phyloP scores from a whole-genome alignment of 768 basidiomycete species.

The Lentinula raphanica region DNA sequence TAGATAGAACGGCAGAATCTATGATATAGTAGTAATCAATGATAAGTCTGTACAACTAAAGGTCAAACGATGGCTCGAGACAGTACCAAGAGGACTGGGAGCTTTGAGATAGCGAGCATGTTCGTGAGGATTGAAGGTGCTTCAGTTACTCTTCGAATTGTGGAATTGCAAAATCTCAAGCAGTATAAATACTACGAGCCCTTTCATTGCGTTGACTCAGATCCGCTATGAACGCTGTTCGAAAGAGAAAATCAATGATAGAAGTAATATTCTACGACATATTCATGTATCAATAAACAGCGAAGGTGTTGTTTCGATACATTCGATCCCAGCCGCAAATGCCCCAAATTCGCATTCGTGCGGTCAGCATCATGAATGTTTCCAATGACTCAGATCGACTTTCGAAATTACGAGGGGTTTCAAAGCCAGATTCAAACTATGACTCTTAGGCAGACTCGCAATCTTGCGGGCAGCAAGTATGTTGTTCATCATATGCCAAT shows the following conservation, averaged over 20 bases:
- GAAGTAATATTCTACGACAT: background rate
- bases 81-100: background rate
- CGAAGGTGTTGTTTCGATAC: too few relatives aligned
- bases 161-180: background rate
- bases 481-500: background rate
- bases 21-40: background rate
- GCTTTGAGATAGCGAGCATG: background rate
- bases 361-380: too few relatives aligned
- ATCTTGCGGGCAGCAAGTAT: background rate
- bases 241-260: too few relatives aligned
- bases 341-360: too few relatives aligned
- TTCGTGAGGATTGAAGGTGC: background rate
- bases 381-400: too few relatives aligned
- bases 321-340: too few relatives aligned
- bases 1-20: background rate
- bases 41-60: too few relatives aligned
- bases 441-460: too few relatives aligned
- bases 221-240: too few relatives aligned
- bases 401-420: too few relatives aligned
- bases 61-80: background rate
- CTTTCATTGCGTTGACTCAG: too few relatives aligned
- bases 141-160: background rate
- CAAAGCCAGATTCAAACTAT: too few relatives aligned
- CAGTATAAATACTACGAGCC: background rate
- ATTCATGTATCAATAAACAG: background rate